Percentiles rank a stretch among this genome's conserved stretches.
Conservation (phyloP, 1,284 basidiomycete species). For the Tremellales sp. region DNA sequence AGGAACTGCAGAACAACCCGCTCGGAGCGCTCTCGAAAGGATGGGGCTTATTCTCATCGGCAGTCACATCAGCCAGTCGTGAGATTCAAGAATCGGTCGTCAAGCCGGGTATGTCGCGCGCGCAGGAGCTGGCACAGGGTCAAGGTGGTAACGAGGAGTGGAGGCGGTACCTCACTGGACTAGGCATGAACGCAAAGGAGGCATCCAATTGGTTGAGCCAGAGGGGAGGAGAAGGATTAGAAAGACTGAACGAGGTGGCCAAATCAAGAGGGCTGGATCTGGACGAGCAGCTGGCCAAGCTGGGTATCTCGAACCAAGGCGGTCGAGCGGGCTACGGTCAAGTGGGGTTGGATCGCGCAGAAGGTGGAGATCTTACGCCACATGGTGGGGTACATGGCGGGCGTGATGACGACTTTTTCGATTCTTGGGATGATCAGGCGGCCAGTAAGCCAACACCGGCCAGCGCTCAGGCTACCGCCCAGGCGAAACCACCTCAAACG, state of each 20-base stretch:
- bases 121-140: conserved; percentile 24
- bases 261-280: conserved; percentile 44
- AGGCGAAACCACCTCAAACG: conserved; percentile 1
- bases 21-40: conserved; percentile 45
- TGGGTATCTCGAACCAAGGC: conserved; percentile 26
- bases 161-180: conserved; percentile 28
- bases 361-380: conserved; percentile 24
- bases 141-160: conserved; percentile 30
- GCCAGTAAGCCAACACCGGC: conserved; percentile 6
- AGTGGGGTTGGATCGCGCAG: conserved; percentile 22
- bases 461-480: background rate
- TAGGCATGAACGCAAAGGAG: conserved; percentile 23
- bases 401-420: conserved; percentile 38
- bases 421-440: conserved; percentile 24
- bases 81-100: conserved; percentile 47
- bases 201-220: conserved; percentile 34
- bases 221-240: conserved; percentile 43
- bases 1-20: conserved; percentile 46
- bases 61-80: conserved; percentile 35
- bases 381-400: conserved; percentile 15
- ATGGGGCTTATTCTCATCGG: conserved; percentile 48
- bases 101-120: conserved; percentile 41
- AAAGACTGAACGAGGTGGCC: conserved; percentile 41
- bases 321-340: conserved; percentile 24
- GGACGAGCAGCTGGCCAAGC: conserved; percentile 41